These are phyloP conservation scores for Mortierella claussenii DNA, from an alignment of 192 early-diverging fungal genomes.

Conservation along the genomic window DNA sequence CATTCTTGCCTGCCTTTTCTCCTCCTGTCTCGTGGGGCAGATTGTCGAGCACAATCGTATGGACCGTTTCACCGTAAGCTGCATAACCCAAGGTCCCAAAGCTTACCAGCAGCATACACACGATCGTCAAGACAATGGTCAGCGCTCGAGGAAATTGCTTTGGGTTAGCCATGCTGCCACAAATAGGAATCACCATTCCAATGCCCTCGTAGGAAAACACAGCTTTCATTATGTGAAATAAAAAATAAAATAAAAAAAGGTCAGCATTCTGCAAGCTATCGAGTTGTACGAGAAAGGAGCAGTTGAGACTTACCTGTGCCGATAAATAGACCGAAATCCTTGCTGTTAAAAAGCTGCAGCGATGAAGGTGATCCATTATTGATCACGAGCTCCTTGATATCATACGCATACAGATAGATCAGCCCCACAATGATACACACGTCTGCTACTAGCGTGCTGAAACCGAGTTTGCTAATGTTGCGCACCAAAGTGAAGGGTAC, in stretches of 20 bases:
- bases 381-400: slow-evolving; percentile 71
- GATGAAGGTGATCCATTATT: slow-evolving; percentile 58
- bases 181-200: slow-evolving; percentile 82
- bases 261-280: neutral
- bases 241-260: slow-evolving; percentile 33
- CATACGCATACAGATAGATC: slow-evolving; percentile 76
- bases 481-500: slow-evolving; percentile 87
- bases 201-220: slow-evolving; percentile 96
- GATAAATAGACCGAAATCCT: slow-evolving; percentile 48
- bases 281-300: neutral
- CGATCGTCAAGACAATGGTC: slow-evolving; percentile 72
- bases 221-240: too few species aligned
- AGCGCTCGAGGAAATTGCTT: slow-evolving; percentile 82
- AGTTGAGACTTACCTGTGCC: slow-evolving; percentile 46
- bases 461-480: slow-evolving; percentile 83
- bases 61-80: slow-evolving; percentile 81
- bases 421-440: slow-evolving; percentile 89
- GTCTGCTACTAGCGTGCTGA: slow-evolving; percentile 84
- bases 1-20: slow-evolving; percentile 62
- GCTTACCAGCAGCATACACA: slow-evolving; percentile 73
- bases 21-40: slow-evolving; percentile 59
- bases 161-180: slow-evolving; percentile 85
- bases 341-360: slow-evolving; percentile 64
- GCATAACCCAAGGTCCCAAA: slow-evolving; percentile 86
- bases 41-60: slow-evolving; percentile 85